These are phyloP conservation scores for Pulicaria dysenterica DNA, from an alignment of 129 eudicot species.

Conservation along the genomic window DNA sequence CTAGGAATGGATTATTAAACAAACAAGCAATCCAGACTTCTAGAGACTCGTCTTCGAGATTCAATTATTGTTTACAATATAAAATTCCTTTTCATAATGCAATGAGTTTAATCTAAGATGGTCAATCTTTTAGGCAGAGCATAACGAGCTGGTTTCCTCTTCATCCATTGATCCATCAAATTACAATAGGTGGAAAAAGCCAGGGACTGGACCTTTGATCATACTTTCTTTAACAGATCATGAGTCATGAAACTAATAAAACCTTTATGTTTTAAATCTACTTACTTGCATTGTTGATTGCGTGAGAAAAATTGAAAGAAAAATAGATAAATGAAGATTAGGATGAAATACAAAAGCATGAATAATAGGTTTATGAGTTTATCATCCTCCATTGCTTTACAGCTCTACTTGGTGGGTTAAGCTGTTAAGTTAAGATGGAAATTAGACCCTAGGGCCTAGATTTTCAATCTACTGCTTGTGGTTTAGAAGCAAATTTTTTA, in stretches of 20 bases:
- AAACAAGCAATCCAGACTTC: neutral
- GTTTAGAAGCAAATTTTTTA: slow-evolving; percentile 2
- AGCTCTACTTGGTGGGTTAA: neutral
- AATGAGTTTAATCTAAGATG: neutral
- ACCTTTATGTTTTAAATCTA: neutral
- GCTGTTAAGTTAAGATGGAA: neutral
- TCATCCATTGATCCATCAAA: neutral
- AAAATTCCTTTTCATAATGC: neutral
- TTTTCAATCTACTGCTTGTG: neutral
- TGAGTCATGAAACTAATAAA: neutral
- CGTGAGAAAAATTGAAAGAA: neutral
- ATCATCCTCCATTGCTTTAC: too few species aligned
- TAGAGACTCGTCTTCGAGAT: neutral
- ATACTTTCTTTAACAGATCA: neutral
- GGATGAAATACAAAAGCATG: neutral
- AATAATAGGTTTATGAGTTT: too few species aligned
- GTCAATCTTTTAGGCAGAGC: neutral
- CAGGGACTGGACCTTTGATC: neutral
- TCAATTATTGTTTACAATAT: neutral
- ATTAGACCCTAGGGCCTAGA: neutral
- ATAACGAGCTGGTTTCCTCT: neutral
- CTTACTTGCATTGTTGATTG: neutral
- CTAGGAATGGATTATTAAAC: neutral
- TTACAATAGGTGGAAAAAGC: neutral
- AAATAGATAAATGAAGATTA: neutral